phyloP scores from a whole-genome alignment of 2,329 filamentous ascomycete genomes.

The Orbilia ellipsospora region DNA sequence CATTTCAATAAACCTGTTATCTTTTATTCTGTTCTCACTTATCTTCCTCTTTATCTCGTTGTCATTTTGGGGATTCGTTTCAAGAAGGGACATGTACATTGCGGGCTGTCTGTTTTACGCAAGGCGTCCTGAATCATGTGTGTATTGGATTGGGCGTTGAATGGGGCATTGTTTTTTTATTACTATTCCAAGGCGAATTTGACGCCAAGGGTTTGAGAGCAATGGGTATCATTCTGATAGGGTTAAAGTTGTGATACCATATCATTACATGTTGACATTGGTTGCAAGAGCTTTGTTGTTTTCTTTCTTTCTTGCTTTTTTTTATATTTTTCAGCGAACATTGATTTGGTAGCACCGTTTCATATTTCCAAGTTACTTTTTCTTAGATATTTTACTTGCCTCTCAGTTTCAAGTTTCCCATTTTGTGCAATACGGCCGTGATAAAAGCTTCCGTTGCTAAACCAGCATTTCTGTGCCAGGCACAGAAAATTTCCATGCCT shows the following conservation, averaged over 20 bases:
- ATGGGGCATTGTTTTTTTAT: constrained; percentile 12
- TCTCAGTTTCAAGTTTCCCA: constrained; percentile 38
- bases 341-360: constrained; percentile 18
- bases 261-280: constrained; percentile 30
- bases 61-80: constrained; percentile 32
- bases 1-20: constrained; percentile 10
- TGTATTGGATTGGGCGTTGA: constrained; percentile 50
- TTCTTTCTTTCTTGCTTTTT: background rate
- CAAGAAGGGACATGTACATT: constrained; percentile 35
- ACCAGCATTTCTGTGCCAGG: background rate
- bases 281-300: constrained; percentile 4
- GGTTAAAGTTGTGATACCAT: constrained; percentile 12
- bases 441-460: constrained; percentile 3
- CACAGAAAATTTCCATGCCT: background rate
- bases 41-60: constrained; percentile 25
- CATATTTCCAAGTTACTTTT: constrained; percentile 11
- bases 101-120: constrained; percentile 20
- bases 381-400: background rate
- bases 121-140: constrained; percentile 48
- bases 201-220: constrained; percentile 5
- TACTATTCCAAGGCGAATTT: background rate
- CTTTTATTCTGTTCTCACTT: background rate
- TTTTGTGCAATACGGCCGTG: constrained; percentile 19
- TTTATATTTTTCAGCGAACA: constrained; percentile 14
- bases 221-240: constrained; percentile 19